Base-by-base conservation (phyloP, 495 filamentous ascomycete genomes). In the Penicillium paradoxum region DNA sequence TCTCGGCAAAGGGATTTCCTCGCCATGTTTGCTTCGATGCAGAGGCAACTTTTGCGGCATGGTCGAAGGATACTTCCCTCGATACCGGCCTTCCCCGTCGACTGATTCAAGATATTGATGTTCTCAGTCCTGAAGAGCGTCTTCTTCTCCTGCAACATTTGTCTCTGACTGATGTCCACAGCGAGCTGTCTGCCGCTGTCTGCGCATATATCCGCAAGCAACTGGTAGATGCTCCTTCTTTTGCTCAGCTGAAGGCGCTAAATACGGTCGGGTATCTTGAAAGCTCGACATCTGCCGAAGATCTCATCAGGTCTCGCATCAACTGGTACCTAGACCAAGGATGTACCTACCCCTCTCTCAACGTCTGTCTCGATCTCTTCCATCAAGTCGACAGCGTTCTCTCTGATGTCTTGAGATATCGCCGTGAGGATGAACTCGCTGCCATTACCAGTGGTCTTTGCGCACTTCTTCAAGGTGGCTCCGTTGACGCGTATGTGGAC, bases 1-100 rank as follows among this genome's bases (percentile, higher is more conserved):
- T 84, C 0, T 81, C 79, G 4, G 74, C 70, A 14, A 72, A 73
- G 42, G 69, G 69, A 6, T 76, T 74, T 41, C 62, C 72, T 8
- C 71, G 81, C 6, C 69, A 77, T 48, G 63, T 79, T 42, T 81
- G 79, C 55, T 79, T 81, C 44, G 69, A 77, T 48, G 66, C 67
- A 0, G 81, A 84, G 59, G 60, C 70, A 5, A 67, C 70, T 7
- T 65, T 83, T 22, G 65, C 68, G 5, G 64, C 64, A 38, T 73
- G 67, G 65, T 70, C 60, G 8, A 60, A 67, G n/a, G 60, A 67
- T 53, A 36, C 70, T 5, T 66, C 62, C 24, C 60, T 64, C 6
- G 55, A 64, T 5, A 63, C 64, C 36, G 60, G 60, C 15, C 65
- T 84, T 32, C 73, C 79, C 8, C 65, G 67, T 24, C 67, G 78